Evolutionary conservation across 192 early-diverging fungal species (phyloP), one percentile per base, ranked within the genome.

Genomic region (Lunasporangiospora selenospora): DNA sequence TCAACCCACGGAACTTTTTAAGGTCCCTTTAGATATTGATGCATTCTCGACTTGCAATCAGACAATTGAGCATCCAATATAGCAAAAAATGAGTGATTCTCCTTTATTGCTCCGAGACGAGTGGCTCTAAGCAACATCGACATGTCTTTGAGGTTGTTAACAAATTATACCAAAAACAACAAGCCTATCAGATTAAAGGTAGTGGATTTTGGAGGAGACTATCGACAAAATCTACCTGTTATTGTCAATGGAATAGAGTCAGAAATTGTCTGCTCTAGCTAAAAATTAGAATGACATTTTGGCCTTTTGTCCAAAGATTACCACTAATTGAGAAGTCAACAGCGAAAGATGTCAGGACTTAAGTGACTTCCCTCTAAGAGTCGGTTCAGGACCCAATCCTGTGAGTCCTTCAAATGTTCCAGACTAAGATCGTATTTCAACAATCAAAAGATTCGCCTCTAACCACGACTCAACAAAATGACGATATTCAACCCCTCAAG

Each of bases 101-200:
- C 26, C 32, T 1, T n/a, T 62, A 4, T 65, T 80, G 32, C 24
- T 80, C 29, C 76, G 73, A 73, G 78, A 76, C 51, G 62, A 80
- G 69, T 47, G n/a, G 49, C 26, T 58, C 62, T 12, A 75, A 71
- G 62, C 30, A 31, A 4, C 51, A 59, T 45, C 42, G 37, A 1
- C 37, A 59, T 54, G 21, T 34, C 3, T 69, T 67, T 59, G 60
- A 78, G 29, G 54, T 54, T 13, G 62, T 78, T 21, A 44, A 63
- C 21, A 43, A 42, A 19, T 39, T 38, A 1, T 5, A 64, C 59
- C 7, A 12, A 9, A 3, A 27, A 10, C 19, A 16, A 23, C 26
- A n/a, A n/a, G n/a, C 49, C 49, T 26, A 43, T 46, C 12, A 16
- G 30, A 29, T 21, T 26, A 6, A 40, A 42, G 4, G 21, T 53